Conservation (phyloP, 2,329 filamentous ascomycete species). For the Aspergillus neotritici region DNA sequence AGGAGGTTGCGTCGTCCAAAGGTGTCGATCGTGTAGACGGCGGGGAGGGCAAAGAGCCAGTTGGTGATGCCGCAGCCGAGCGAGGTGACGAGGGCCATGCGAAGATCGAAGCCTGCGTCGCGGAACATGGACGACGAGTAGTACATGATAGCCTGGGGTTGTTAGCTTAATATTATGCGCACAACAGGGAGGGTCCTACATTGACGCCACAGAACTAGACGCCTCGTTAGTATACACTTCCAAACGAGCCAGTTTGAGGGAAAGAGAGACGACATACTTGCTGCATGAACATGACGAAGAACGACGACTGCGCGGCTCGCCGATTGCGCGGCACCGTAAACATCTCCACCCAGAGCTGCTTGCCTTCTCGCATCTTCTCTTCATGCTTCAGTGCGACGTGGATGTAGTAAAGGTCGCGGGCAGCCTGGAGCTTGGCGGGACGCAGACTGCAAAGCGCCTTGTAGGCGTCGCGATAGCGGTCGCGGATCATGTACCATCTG, state of each 20-base stretch:
- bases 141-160: constrained; percentile 45
- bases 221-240: neutral
- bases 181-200: constrained; percentile 21
- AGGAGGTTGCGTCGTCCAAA: constrained; percentile 60
- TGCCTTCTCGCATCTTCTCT: constrained; percentile 46
- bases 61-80: constrained; percentile 62
- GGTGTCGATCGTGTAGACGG: constrained; percentile 61
- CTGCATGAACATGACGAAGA: constrained; percentile 64
- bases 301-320: constrained; percentile 51
- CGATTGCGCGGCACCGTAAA: constrained; percentile 59
- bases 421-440: constrained; percentile 49
- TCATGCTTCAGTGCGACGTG: constrained; percentile 59
- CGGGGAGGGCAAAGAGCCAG: constrained; percentile 59
- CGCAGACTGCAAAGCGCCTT: constrained; percentile 45
- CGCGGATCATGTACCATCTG: constrained; percentile 48
- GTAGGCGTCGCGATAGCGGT: constrained; percentile 44
- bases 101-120: constrained; percentile 48
- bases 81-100: constrained; percentile 53
- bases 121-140: constrained; percentile 59
- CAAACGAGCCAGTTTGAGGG: neutral
- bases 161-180: no score
- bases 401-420: constrained; percentile 53
- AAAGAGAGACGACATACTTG: constrained; percentile 35
- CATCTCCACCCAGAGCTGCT: constrained; percentile 53
- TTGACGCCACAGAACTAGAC: constrained; percentile 47